Conservation (phyloP, 306 rosid species). For the Fragaria iinumae region DNA sequence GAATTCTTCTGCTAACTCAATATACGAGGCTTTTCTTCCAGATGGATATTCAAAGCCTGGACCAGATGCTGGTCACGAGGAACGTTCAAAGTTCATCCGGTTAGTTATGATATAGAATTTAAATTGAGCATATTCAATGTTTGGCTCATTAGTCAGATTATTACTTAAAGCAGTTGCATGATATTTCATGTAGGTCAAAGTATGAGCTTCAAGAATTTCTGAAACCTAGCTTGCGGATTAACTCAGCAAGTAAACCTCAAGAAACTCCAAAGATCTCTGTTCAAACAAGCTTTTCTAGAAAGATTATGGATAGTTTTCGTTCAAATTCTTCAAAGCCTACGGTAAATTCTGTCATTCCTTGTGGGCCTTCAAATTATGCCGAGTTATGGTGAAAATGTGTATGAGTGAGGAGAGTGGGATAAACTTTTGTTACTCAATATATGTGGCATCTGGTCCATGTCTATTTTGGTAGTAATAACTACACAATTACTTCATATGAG, state of each 20-base stretch:
- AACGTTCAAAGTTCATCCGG: constrained; percentile 80
- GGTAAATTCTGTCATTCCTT: constrained; percentile 42
- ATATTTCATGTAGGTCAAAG: constrained; percentile 62
- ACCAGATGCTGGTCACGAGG: constrained; percentile 70
- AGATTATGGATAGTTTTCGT: constrained; percentile 53
- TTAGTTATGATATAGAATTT: constrained; percentile 34
- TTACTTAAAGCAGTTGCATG: constrained; percentile 15
- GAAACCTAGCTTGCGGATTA: constrained; percentile 94
- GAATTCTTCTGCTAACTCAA: constrained; percentile 83
- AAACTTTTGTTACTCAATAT: background rate
- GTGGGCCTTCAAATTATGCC: constrained; percentile 24
- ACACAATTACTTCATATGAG: background rate
- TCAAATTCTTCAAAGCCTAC: constrained; percentile 45
- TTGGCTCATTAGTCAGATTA: constrained; percentile 19
- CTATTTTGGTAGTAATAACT: background rate
- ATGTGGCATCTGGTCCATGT: constrained; percentile 4
- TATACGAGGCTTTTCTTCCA: constrained; percentile 90
- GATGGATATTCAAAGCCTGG: constrained; percentile 75
- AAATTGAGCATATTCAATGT: constrained; percentile 9
- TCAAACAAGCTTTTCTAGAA: constrained; percentile 53
- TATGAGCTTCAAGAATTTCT: constrained; percentile 88
- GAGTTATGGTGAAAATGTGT: constrained; percentile 4
- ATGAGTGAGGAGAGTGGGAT: constrained; percentile 12
- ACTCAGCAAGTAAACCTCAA: constrained; percentile 28
- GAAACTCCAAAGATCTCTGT: constrained; percentile 36